A percentile compares a stretch with the other conserved stretches of the same genome.
Conservation (phyloP, 2,329 filamentous ascomycete genomes). For the Emericellopsis cladophorae region DNA sequence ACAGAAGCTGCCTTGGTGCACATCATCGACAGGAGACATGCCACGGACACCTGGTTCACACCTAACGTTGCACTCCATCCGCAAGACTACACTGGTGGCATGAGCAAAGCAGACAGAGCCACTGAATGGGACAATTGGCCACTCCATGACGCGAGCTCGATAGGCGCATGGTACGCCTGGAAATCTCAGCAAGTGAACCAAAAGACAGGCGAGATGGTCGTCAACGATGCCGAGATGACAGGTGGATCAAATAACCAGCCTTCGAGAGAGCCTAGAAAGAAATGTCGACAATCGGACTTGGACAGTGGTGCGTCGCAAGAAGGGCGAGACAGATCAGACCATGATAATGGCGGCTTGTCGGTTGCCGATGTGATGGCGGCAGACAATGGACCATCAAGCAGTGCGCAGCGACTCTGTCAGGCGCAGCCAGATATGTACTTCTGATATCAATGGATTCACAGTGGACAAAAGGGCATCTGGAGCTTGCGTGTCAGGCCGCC, state of each 20-base stretch:
- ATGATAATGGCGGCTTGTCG: background rate
- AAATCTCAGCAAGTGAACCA: background rate
- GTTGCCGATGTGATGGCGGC: background rate
- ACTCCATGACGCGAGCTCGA: constrained; percentile 5
- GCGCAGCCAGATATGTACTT: background rate
- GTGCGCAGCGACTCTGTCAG: background rate
- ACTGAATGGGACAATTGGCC: constrained; percentile 15
- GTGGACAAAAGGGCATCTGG: too few relatives aligned
- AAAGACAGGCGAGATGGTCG: background rate
- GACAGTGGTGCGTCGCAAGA: background rate
- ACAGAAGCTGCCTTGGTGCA: constrained; percentile 15
- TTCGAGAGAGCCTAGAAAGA: background rate
- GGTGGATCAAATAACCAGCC: background rate
- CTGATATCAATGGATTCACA: background rate
- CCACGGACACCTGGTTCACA: constrained; percentile 2
- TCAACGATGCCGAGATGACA: background rate
- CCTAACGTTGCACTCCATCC: constrained; percentile 1
- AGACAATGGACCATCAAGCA: background rate
- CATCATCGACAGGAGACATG: constrained; percentile 5
- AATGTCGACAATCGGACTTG: background rate
- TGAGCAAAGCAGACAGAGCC: constrained; percentile 13
- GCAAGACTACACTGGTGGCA: background rate
- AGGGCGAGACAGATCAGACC: background rate
- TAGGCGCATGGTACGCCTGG: constrained; percentile 12
- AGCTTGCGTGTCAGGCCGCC: too few relatives aligned